Conservation (phyloP, 768 basidiomycete species). For the Lyophyllum decastes region DNA sequence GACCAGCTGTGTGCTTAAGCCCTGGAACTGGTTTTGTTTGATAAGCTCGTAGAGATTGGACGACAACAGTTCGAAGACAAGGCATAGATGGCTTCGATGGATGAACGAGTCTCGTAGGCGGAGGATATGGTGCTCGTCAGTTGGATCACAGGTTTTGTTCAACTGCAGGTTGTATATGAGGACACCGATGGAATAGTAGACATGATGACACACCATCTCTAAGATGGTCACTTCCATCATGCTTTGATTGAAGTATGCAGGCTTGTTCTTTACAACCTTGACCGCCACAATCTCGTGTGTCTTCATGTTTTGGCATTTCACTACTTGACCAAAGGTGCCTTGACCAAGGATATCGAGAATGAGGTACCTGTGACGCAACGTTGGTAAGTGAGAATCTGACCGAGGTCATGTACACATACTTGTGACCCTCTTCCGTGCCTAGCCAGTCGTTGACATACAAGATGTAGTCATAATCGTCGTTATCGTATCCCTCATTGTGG, state of each 20-base stretch:
- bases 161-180: constrained; percentile 51
- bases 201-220: constrained; percentile 74
- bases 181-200: background rate
- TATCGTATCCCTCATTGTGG: constrained; percentile 97
- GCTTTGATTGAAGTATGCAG: constrained; percentile 98
- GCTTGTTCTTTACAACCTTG: constrained; percentile 99
- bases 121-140: constrained; percentile 95
- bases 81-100: constrained; percentile 93
- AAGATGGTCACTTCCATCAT: constrained; percentile 99
- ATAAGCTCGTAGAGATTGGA: constrained; percentile 99
- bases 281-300: constrained; percentile 98
- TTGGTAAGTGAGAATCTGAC: constrained; percentile 11
- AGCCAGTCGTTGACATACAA: constrained; percentile 99
- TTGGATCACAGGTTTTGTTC: constrained; percentile 91
- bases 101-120: constrained; percentile 96
- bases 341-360: constrained; percentile 98
- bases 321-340: constrained; percentile 98
- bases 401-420: constrained; percentile 51
- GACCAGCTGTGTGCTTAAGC: constrained; percentile 93
- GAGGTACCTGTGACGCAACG: constrained; percentile 64
- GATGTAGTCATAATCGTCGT: constrained; percentile 99
- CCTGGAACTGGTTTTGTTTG: constrained; percentile 99
- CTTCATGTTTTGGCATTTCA: constrained; percentile 99
- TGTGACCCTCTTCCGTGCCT: constrained; percentile 92
- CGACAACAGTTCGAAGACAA: constrained; percentile 95